Evolutionary conservation across 164 flowering plant species (phyloP), one percentile per base, ranked within the genome.

Genomic region (Sedum album): DNA sequence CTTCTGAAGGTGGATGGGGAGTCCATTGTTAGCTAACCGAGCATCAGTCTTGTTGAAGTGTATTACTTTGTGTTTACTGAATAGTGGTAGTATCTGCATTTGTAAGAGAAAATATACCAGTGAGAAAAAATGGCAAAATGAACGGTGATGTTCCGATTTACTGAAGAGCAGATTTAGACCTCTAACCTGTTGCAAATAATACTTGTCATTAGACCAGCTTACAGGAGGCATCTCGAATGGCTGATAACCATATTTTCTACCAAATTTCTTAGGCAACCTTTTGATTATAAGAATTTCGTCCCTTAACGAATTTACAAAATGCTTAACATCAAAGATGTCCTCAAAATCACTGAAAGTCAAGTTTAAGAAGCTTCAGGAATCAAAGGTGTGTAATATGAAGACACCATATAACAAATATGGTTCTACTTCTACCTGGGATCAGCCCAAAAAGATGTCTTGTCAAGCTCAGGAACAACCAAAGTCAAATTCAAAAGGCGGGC

Each of bases 401-500:
- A 23, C 35, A 7, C 49, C n/a, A 28, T 20, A 10, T 33, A 51
- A 25, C 9, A 4, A 6, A 15, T 48, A 48, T 48, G 72, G 69
- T 38, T 57, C 33, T 28, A 26, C 62, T 33, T 79, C 89, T 28
- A 26, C 62, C 62, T 79, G 88, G 91, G 88, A 71, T 94, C 99
- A 35, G 96, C 86, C 97, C 99, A 94, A 74, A 94, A 94, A n/a
- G 97, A 94, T 68, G 81, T 78, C 76, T 90, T 94, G 75, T 94
- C 99, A 71, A 91, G 97, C 81, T 91, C 93, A 25, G 97, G 99
- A 74, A 94, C 93, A 68, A 94, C 86, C 75, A 94, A 75, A 33
- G 99, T 94, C 67, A 94, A 88, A 72, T 94, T 94, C 73, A 91
- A 79, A 73, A 87, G 80, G 65, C 96, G 85, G 60, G 96, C 93